Evolutionary conservation across 192 early-diverging fungal genomes (phyloP).

Genomic region (Coemansia guatemalensis): DNA sequence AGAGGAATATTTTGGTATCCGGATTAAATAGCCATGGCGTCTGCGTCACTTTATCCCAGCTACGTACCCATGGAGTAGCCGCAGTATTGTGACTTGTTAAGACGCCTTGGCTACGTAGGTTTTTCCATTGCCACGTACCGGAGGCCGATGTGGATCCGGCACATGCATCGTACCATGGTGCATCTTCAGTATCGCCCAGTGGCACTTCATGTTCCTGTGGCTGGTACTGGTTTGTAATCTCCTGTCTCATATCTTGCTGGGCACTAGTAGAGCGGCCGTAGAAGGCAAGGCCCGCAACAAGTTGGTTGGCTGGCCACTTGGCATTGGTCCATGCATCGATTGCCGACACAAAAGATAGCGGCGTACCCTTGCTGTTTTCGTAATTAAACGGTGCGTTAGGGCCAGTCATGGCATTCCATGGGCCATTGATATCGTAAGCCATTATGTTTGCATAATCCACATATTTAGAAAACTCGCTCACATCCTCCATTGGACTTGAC

Average conservation of each 20-base stretch:
- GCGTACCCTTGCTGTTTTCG: slow-evolving; percentile 31
- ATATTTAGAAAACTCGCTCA: slow-evolving; percentile 59
- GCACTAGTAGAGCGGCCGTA: slow-evolving; percentile 60
- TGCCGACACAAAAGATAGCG: slow-evolving; percentile 47
- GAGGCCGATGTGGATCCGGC: slow-evolving; percentile 45
- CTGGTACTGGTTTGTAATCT: slow-evolving; percentile 51
- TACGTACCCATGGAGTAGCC: slow-evolving; percentile 58
- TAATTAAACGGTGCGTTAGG: slow-evolving; percentile 62
- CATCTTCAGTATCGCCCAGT: slow-evolving; percentile 58
- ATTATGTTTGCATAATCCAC: slow-evolving; percentile 73
- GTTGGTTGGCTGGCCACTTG: slow-evolving; percentile 60
- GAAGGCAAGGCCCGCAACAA: slow-evolving; percentile 61
- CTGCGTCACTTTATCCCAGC: slow-evolving; percentile 60
- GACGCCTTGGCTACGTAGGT: slow-evolving; percentile 58
- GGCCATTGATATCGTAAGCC: slow-evolving; percentile 64
- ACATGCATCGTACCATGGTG: slow-evolving; percentile 57
- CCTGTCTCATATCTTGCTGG: slow-evolving; percentile 53
- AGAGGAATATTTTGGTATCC: slow-evolving; percentile 57
- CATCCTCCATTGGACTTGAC: slow-evolving; percentile 49
- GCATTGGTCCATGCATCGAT: slow-evolving; percentile 57
- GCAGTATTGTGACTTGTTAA: slow-evolving; percentile 50
- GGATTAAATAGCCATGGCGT: slow-evolving; percentile 75
- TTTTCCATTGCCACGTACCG: slow-evolving; percentile 64
- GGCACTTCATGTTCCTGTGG: slow-evolving; percentile 32
- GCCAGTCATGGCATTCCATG: slow-evolving; percentile 57